Percentiles rank a stretch among this genome's conserved stretches.
These are phyloP conservation scores for Sequoia sempervirens DNA, from an alignment of 75 land plant species.

Conservation along the genomic window DNA sequence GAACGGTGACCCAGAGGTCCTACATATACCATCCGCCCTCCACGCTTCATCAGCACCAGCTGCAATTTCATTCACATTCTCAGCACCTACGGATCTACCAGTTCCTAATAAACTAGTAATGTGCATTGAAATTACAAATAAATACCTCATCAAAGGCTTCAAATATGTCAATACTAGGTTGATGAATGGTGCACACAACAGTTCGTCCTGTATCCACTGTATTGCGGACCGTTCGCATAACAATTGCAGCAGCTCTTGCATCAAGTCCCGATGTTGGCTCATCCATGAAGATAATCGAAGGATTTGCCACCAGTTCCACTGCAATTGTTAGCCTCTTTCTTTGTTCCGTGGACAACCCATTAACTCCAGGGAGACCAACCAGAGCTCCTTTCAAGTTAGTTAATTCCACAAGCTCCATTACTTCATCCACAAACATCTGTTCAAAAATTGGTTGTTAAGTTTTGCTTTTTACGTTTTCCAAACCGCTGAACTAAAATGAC, in stretches of 20 bases:
- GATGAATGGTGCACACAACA: conserved; percentile 84
- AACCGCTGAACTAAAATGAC: too few relatives aligned
- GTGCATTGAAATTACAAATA: not conserved
- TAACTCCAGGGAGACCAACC: conserved; percentile 76
- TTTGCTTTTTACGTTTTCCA: not conserved
- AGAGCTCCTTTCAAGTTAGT: conserved; percentile 46
- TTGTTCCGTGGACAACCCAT: conserved; percentile 82
- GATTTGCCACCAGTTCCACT: conserved; percentile 76
- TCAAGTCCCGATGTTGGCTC: conserved; percentile 90
- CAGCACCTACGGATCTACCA: not conserved
- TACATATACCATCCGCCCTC: conserved; percentile 42
- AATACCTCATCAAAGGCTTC: too few relatives aligned
- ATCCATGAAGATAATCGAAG: conserved; percentile 88
- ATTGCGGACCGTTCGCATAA: conserved; percentile 82
- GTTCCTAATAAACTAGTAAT: not conserved
- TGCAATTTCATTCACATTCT: conserved; percentile 4
- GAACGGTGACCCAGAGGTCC: conserved; percentile 42
- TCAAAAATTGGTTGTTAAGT: not conserved
- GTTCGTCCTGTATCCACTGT: conserved; percentile 86
- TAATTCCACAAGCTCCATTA: conserved; percentile 80
- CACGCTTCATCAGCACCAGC: conserved; percentile 42
- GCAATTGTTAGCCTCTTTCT: conserved; percentile 75
- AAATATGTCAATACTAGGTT: conserved; percentile 62
- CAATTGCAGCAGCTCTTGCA: conserved; percentile 89
- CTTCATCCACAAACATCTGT: conserved; percentile 85